phyloP scores from a whole-genome alignment of 202 grass and related monocot species.

The Schoenoplectus triqueter region DNA sequence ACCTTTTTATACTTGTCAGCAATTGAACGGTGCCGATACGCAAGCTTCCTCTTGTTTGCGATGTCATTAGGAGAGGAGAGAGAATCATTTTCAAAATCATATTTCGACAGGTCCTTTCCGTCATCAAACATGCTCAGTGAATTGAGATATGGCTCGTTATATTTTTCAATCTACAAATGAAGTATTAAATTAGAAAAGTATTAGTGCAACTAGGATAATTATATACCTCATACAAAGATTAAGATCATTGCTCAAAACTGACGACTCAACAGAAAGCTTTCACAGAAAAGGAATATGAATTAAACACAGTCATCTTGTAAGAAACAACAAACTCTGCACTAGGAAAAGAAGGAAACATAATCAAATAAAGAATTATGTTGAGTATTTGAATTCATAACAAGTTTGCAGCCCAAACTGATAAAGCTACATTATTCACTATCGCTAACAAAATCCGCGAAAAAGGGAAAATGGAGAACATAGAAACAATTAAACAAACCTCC shows the following conservation, averaged over 20 bases:
- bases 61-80: slow-evolving; percentile 84
- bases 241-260: not conserved
- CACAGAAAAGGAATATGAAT: not conserved
- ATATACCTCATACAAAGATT: too few species aligned
- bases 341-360: slow-evolving; percentile 8
- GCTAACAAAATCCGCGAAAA: slow-evolving; percentile 26
- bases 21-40: slow-evolving; percentile 84
- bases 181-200: slow-evolving; percentile 2
- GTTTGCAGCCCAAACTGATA: not conserved
- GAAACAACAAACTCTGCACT: not conserved
- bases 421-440: not conserved
- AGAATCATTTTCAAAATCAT: slow-evolving; percentile 83
- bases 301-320: not conserved
- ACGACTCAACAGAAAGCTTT: not conserved
- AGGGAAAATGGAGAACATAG: not conserved
- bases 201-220: too few species aligned
- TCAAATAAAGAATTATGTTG: slow-evolving; percentile 19
- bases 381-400: not conserved
- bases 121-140: slow-evolving; percentile 82
- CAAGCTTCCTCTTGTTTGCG: slow-evolving; percentile 92
- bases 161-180: slow-evolving; percentile 81
- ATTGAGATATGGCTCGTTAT: slow-evolving; percentile 88
- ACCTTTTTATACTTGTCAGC: slow-evolving; percentile 94
- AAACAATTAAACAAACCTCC: slow-evolving; percentile 57
- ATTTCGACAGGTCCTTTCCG: slow-evolving; percentile 71